Evolutionary conservation across 2,329 filamentous ascomycete genomes (phyloP).

Genomic region (Bipolaris victoriae): DNA sequence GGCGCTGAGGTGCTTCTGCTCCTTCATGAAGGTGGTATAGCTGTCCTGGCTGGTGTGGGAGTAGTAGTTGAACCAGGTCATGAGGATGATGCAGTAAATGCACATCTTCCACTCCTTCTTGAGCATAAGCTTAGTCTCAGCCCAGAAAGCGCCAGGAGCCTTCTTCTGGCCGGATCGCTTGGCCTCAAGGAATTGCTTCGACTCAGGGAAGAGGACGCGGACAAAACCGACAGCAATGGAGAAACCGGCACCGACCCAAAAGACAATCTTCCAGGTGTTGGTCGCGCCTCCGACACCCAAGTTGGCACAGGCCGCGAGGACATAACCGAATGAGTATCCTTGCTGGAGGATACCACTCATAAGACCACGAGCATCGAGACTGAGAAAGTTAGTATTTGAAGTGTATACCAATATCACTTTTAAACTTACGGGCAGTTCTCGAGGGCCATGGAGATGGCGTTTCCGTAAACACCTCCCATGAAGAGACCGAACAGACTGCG

Average conservation of each 20-base stretch:
- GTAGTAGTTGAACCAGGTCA: conserved; percentile 71
- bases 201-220: conserved; percentile 73
- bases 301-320: conserved; percentile 77
- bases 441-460: conserved; percentile 77
- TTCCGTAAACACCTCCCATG: conserved; percentile 83
- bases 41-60: conserved; percentile 81
- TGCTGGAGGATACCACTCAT: conserved; percentile 85
- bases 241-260: conserved; percentile 72
- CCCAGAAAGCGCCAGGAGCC: conserved; percentile 65
- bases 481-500: conserved; percentile 76
- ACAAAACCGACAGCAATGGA: conserved; percentile 73
- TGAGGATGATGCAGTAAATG: conserved; percentile 76
- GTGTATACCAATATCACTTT: too few relatives aligned
- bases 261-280: conserved; percentile 75
- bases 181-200: conserved; percentile 74
- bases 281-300: conserved; percentile 70
- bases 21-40: conserved; percentile 81
- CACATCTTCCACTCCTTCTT: conserved; percentile 75
- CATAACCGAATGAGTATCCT: conserved; percentile 80
- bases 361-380: conserved; percentile 70
- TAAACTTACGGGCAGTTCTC: conserved; percentile 70
- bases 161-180: conserved; percentile 64
- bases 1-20: conserved; percentile 72
- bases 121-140: conserved; percentile 72
- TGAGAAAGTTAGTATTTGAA: conserved; percentile 5